These are phyloP conservation scores for Blastobotrys ciferrii DNA, from an alignment of 1,139 yeast species.

Conservation along the genomic window DNA sequence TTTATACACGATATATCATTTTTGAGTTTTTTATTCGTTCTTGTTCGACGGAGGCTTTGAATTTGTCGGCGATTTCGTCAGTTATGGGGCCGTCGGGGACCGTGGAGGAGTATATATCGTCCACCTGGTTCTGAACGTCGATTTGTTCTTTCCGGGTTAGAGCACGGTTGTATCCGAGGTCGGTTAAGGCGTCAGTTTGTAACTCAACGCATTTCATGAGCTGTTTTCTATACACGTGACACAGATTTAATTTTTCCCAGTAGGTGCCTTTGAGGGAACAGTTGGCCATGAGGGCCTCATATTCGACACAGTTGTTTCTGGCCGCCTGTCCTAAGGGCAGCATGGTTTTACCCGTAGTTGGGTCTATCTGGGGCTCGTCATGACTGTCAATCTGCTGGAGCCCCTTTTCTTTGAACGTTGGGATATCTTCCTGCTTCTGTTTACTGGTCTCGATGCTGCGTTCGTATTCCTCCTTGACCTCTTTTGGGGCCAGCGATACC, in stretches of 20 bases:
- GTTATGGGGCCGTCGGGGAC: slow-evolving; percentile 32
- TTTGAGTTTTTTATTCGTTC: slow-evolving; percentile 13
- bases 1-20: slow-evolving; percentile 12
- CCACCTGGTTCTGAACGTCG: slow-evolving; percentile 35
- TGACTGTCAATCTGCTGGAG: slow-evolving; percentile 15
- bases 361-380: slow-evolving; percentile 4
- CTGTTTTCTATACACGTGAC: slow-evolving; percentile 20
- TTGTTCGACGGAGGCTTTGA: slow-evolving; percentile 24
- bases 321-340: slow-evolving; percentile 31
- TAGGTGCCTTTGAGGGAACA: slow-evolving; percentile 31
- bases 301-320: slow-evolving; percentile 36
- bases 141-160: slow-evolving; percentile 27
- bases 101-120: slow-evolving; percentile 35
- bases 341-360: slow-evolving; percentile 7
- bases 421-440: slow-evolving; percentile 1
- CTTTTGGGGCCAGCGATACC: slow-evolving; percentile 23
- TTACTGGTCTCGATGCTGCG: slow-evolving; percentile 7
- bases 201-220: slow-evolving; percentile 34
- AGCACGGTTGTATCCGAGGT: slow-evolving; percentile 36
- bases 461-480: slow-evolving; percentile 11
- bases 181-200: slow-evolving; percentile 36
- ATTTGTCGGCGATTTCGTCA: slow-evolving; percentile 22
- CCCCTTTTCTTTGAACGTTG: slow-evolving; percentile 7
- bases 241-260: slow-evolving; percentile 28
- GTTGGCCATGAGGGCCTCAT: slow-evolving; percentile 30